phyloP scores from a whole-genome alignment of 1,284 basidiomycete genomes.

The Cystodermella granulosa region DNA sequence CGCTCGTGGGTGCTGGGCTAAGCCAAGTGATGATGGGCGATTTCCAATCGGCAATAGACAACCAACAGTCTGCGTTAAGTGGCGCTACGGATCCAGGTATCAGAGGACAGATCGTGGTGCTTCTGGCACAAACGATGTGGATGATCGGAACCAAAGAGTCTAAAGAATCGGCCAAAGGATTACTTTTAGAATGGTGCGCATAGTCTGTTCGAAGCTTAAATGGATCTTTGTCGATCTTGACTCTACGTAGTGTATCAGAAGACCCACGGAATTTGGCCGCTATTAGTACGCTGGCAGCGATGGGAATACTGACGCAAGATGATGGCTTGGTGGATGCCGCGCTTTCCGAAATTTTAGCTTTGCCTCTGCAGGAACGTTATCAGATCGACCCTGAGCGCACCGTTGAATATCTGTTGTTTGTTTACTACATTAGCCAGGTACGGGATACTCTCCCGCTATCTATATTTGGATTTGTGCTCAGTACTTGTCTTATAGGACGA shows the following conservation, averaged over 20 bases:
- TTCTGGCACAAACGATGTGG: constrained; percentile 81
- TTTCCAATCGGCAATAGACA: constrained; percentile 57
- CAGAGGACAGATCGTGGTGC: constrained; percentile 67
- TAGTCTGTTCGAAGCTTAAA: constrained; percentile 9
- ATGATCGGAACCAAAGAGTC: constrained; percentile 70
- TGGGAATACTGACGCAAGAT: constrained; percentile 79
- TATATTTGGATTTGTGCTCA: background rate
- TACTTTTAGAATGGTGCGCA: constrained; percentile 86
- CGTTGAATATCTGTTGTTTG: constrained; percentile 62
- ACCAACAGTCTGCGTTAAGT: constrained; percentile 64
- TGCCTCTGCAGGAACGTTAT: constrained; percentile 59
- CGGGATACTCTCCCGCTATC: constrained; percentile 7
- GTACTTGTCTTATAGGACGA: constrained; percentile 40
- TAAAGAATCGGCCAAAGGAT: constrained; percentile 72
- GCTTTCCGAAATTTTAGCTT: constrained; percentile 69
- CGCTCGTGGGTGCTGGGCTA: constrained; percentile 67
- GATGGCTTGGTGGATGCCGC: constrained; percentile 81
- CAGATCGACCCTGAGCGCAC: constrained; percentile 62
- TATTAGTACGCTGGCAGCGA: constrained; percentile 78
- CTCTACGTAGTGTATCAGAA: constrained; percentile 49
- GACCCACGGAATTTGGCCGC: constrained; percentile 73
- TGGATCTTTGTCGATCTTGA: constrained; percentile 2
- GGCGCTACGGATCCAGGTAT: constrained; percentile 48
- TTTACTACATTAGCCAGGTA: constrained; percentile 66
- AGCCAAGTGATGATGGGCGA: constrained; percentile 64